Evolutionary conservation across 1,284 basidiomycete genomes (phyloP).

Genomic region (Microbotryum scabiosae): DNA sequence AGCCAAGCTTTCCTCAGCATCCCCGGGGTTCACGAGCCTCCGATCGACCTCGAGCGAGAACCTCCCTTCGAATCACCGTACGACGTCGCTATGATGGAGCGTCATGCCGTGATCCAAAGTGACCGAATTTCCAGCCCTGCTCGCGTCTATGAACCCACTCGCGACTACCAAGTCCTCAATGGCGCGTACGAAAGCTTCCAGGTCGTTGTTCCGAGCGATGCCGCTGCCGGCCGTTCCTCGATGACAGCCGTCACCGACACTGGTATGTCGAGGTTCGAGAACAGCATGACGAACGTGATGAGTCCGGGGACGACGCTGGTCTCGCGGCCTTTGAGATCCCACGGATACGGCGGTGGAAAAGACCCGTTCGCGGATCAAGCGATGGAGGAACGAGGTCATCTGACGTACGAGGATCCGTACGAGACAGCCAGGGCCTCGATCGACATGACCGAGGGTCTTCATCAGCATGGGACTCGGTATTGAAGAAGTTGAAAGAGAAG

Average conservation of each 20-base stretch:
- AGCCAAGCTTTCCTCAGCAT: conserved; percentile 1
- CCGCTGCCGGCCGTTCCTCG: conserved; percentile 9
- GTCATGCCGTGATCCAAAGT: not conserved
- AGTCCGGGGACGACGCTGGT: not conserved
- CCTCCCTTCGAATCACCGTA: conserved; percentile 7
- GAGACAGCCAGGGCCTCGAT: conserved; percentile 9
- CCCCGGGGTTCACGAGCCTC: conserved; percentile 8
- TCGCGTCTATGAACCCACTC: too few relatives aligned
- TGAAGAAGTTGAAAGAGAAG: too few relatives aligned
- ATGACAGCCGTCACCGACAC: not conserved
- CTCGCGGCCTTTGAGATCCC: too few relatives aligned
- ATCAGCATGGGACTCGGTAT: not conserved
- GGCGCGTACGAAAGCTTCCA: not conserved
- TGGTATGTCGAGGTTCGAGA: not conserved
- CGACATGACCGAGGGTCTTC: not conserved
- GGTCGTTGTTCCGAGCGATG: conserved; percentile 2
- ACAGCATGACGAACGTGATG: not conserved
- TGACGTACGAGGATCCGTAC: conserved; percentile 17
- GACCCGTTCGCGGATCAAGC: conserved; percentile 24
- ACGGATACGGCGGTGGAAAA: not conserved
- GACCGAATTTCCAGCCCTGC: not conserved
- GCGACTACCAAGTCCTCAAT: not conserved
- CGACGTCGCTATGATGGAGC: not conserved
- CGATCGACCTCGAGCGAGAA: conserved; percentile 7
- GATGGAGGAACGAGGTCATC: not conserved